Evolutionary conservation across 1,139 yeast species (phyloP), one percentile per base, ranked within the genome.

Genomic region (Kodamaea sp.): DNA sequence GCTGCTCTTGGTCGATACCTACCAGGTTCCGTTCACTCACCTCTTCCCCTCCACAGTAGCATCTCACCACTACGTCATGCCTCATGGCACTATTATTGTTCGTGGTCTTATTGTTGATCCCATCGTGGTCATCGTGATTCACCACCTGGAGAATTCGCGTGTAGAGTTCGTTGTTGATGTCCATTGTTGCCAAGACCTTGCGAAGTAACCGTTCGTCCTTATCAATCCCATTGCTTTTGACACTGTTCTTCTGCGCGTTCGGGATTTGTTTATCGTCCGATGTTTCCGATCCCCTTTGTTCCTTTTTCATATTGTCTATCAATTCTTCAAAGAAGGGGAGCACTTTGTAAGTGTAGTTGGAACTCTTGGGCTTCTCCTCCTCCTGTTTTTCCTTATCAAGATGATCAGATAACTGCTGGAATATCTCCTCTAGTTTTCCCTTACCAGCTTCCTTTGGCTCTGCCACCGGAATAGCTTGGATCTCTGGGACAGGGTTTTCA

Each of bases 261-360:
- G n/a, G n/a, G n/a, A n/a, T n/a, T n/a, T n/a, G n/a, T n/a, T n/a
- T n/a, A n/a, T n/a, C n/a, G n/a, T n/a, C n/a, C n/a, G n/a, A n/a
- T n/a, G n/a, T n/a, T n/a, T n/a, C n/a, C n/a, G n/a, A n/a, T n/a
- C n/a, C n/a, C n/a, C n/a, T n/a, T n/a, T n/a, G n/a, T 13, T 32
- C 35, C 3, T 28, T 27, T 22, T 35, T 37, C 37, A 39, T 32
- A 9, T 32, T 32, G 9, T 31, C 28, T 15, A 41, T 37, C 5
- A 41, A 25, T 20, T 41, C 41, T 22, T 41, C 38, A 27, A 41
- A 39, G 6, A 31, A 24, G 7, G 43, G 40, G 7, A 41, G 31
- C 22, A 37, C 16, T 13, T 27, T 28, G 22, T 34, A 30, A 10
- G 26, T 16, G 11, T 27, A 14, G 6, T 18, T 18, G 21, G 21